Base-by-base conservation (phyloP, 208 protist species). In the Vickermania ingenoplastis region DNA sequence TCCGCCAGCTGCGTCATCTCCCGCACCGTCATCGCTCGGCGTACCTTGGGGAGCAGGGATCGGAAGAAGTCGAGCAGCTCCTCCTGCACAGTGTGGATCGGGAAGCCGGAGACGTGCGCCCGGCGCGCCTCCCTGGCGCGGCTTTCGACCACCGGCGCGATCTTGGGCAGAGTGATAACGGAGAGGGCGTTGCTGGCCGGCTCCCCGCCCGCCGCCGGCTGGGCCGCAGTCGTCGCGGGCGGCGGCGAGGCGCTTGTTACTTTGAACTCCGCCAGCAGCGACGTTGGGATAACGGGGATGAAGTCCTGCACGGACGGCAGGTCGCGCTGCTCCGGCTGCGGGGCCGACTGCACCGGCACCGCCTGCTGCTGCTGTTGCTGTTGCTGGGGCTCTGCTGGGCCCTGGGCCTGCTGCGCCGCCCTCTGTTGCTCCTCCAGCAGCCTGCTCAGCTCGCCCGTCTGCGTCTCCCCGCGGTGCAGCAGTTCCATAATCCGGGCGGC, bases 71-170 rank as follows among this genome's bases (percentile, higher is more conserved):
- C 67, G 25, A 73, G 48, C 29, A 92, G 70, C 61, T 92, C 75
- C 52, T 86, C 73, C 52, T 66, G 61, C 3, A 79, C 84, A 1
- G 79, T 84, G 63, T 41, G 25, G n/a, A 49, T 50, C 1, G 84
- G 80, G 57, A 92, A 92, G 31, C 79, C 81, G 28, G 79, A 83
- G 55, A 92, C 63, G 73, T 92, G 88, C 2, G 80, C 79, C n/a
- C 88, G 83, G 21, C 88, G 81, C 28, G 78, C 67, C 69, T 92
- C 84, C 0, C 84, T 75, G 21, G 78, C 77, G 1, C 73, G 70
- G 24, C 75, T 69, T 61, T 87, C 80, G 14, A 69, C 67, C 30
- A 84, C 81, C 1, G 77, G 86, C 0, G 65, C 66, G 29, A 94
- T 82, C 57, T 90, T 91, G 7, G 81, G 83, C 17, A 78, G 73